Conservation (phyloP, 768 basidiomycete genomes). For the Cytidiella melzeri region DNA sequence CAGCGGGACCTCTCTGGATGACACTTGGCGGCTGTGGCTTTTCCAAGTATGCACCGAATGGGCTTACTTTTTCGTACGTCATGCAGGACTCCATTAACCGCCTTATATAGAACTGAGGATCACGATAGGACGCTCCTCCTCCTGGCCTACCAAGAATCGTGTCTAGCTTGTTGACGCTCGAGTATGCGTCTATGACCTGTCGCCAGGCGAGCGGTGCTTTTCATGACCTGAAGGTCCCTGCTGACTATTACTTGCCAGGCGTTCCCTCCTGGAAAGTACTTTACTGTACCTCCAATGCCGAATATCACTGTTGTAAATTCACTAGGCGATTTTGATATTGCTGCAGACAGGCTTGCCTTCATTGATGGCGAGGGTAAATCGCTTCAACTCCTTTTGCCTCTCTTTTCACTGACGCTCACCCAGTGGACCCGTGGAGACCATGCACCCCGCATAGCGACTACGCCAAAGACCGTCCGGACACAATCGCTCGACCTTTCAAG, state of each 20-base stretch:
- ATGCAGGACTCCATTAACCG: neutral
- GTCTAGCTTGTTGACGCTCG: slow-evolving; percentile 67
- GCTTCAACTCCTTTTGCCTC: no score
- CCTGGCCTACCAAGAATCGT: slow-evolving; percentile 63
- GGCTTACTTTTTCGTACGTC: slow-evolving; percentile 82
- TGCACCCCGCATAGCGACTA: slow-evolving; percentile 77
- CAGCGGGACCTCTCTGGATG: slow-evolving; percentile 51
- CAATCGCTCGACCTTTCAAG: slow-evolving; percentile 74
- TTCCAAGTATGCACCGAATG: slow-evolving; percentile 95
- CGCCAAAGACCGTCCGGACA: slow-evolving; percentile 64
- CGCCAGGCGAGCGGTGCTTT: slow-evolving; percentile 37
- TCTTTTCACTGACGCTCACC: neutral
- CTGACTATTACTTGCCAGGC: slow-evolving; percentile 37
- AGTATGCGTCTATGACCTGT: slow-evolving; percentile 68
- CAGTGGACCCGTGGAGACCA: slow-evolving; percentile 90
- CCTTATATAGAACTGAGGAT: neutral
- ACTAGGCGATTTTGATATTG: slow-evolving; percentile 80
- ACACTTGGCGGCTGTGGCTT: slow-evolving; percentile 81
- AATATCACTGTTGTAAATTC: slow-evolving; percentile 79
- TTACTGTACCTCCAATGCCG: slow-evolving; percentile 64
- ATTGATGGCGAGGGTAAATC: slow-evolving; percentile 75
- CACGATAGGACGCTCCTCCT: slow-evolving; percentile 62
- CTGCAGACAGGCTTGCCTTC: slow-evolving; percentile 76
- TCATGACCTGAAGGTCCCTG: slow-evolving; percentile 1
- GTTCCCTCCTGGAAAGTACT: slow-evolving; percentile 71